Evolutionary conservation across 73 alveolate genomes (phyloP), one percentile per base, ranked within the genome.

Genomic region (Blepharisma japonicum): DNA sequence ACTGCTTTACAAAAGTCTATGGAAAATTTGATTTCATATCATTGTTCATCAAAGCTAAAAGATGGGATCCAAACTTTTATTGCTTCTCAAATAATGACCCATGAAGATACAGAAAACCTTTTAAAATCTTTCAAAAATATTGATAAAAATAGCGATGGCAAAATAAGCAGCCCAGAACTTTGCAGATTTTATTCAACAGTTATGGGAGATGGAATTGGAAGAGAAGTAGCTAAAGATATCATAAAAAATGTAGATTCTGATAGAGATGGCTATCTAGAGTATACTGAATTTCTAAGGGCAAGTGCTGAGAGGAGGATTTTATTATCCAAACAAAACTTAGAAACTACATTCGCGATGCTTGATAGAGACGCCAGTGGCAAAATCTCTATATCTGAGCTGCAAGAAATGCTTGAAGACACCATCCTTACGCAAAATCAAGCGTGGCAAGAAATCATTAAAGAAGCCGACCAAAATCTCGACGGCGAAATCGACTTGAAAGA

Each of bases 271-370:
- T 61, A 18, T 25, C 14, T 61, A 2, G 74, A 61, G 14, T 61
- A 61, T 61, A 61, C 50, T 61, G 74, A 61, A 61, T 61, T 61
- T 25, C 0, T 61, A 8, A 61, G 47, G 11, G 74, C 74, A 14
- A 18, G 74, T 61, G 39, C 47, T 14, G 23, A 61, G 5, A 61
- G 23, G 47, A 39, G 23, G 38, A 9, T 25, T 14, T 9, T 61
- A 9, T 3, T 61, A 18, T 20, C 39, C 23, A 25, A 18, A 14
- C 47, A 61, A 9, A 61, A n/a, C 3, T 5, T 61, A 39, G 47
- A 61, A 20, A 2, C 47, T 8, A 39, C 74, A 9, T 61, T 61
- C 23, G 5, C 14, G 5, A 39, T 39, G 14, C 23, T 61, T 5
- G 74, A 61, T 61, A 18, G 18, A 20, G 74, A 61, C 23, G 46